Base-by-base conservation (phyloP, 345 rosid species). In the Brassica carinata region DNA sequence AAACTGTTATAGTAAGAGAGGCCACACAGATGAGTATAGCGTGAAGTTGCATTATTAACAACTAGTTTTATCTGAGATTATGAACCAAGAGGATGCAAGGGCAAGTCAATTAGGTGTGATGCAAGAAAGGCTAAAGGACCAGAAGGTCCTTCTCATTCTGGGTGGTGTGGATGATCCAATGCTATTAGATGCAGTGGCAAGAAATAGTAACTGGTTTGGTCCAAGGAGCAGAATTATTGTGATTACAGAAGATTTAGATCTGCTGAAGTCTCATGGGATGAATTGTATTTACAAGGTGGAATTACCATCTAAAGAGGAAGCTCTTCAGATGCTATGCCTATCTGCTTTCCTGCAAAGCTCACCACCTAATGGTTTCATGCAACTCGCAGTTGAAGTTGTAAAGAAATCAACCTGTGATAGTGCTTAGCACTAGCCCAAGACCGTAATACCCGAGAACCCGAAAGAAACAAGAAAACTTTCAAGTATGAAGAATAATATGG, bases 1-100 rank as follows among this genome's bases (percentile, higher is more conserved):
- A 55, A 55, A 2, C 8, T 8, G 23, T 17, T 55, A 55, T 55
- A 55, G 18, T n/a, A 55, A 55, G 9, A 55, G 23, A 55, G 9
- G 61, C 61, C 18, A 55, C 61, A 55, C 9, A 23, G 53, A 83
- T 64, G 64, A 74, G 69, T 43, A 13, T 64, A 23, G 58, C 80
- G 0, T 69, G 78, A 8, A 27, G 38, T 68, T 27, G 70, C 5
- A 83, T 84, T 69, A 79, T 77, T 7, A 68, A 77, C 13, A 34
- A 71, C 31, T 40, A 40, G 14, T 40, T 40, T 5, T 40, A 8
- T 40, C 48, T 9, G 48, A 40, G 14, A 40, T 40, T 40, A 40
- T 9, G 48, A 40, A 40, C 48, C 48, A 40, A 40, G 14, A 40
- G 48, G 48, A 40, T 40, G 48, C 48, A 40, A 9, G 13, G 13